A percentile compares a stretch with the other conserved stretches of the same genome.
Conservation (phyloP, 441 rosid genomes). For the Jatropha multifida region DNA sequence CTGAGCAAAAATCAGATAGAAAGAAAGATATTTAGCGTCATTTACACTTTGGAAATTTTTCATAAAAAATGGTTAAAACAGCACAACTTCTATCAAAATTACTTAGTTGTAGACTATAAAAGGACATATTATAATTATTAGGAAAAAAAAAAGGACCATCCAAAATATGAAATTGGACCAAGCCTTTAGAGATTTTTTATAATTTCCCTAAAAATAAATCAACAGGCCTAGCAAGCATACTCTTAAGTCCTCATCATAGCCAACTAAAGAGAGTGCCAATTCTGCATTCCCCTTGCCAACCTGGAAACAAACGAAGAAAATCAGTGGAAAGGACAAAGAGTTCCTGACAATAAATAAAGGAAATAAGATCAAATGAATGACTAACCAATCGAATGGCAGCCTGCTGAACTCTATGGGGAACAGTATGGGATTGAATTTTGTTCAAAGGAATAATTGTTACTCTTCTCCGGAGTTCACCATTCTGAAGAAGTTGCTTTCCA, state of each 20-base stretch:
- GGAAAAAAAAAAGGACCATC: not conserved
- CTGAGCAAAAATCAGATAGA: not conserved
- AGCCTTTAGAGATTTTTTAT: not conserved
- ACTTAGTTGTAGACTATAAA: not conserved
- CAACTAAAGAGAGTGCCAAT: slow-evolving; percentile 92
- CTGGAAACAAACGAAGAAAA: slow-evolving; percentile 37
- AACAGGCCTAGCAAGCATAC: slow-evolving; percentile 33
- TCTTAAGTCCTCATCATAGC: slow-evolving; percentile 72
- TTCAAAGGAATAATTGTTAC: slow-evolving; percentile 94
- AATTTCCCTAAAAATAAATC: not conserved
- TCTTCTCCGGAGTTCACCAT: slow-evolving; percentile 88
- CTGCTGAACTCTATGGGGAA: slow-evolving; percentile 68
- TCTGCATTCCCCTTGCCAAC: slow-evolving; percentile 94
- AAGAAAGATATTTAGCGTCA: not conserved
- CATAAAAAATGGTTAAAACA: not conserved
- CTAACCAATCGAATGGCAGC: slow-evolving; percentile 78
- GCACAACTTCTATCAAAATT: not conserved
- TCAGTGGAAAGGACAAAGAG: slow-evolving; percentile 3
- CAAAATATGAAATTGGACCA: not conserved
- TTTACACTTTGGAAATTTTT: not conserved
- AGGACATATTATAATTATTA: not conserved
- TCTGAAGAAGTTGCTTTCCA: slow-evolving; percentile 91
- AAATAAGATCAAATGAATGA: slow-evolving; percentile 24
- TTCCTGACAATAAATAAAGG: slow-evolving; percentile 1
- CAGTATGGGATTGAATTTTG: slow-evolving; percentile 66